A percentile compares a stretch with the other conserved stretches of the same genome.
Conservation (phyloP, 306 rosid genomes). For the Castanea sativa region DNA sequence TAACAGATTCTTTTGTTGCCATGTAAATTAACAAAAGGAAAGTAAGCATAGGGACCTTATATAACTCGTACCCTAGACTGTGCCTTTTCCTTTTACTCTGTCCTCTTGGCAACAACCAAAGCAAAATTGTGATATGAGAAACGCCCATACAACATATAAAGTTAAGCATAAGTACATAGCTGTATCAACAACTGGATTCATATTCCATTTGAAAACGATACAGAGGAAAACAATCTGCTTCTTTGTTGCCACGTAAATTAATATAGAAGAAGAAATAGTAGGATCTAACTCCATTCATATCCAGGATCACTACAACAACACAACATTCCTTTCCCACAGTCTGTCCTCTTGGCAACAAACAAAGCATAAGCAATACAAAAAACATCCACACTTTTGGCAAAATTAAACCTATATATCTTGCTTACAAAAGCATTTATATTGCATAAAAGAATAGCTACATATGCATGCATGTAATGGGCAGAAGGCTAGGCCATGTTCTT, state of each 20-base stretch:
- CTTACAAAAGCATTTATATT: not conserved
- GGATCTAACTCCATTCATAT: not conserved
- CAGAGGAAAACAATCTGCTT: not conserved
- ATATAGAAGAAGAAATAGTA: not conserved
- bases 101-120: not conserved
- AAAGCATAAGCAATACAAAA: not conserved
- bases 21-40: not conserved
- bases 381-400: not conserved
- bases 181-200: not conserved
- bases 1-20: not conserved
- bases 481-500: not conserved
- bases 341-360: slow-evolving; percentile 4
- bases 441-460: not conserved
- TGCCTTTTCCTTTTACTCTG: not conserved
- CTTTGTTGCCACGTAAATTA: slow-evolving; percentile 1
- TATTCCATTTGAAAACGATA: not conserved
- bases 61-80: not conserved
- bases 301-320: not conserved
- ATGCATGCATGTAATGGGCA: not conserved
- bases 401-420: not conserved
- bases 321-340: not conserved
- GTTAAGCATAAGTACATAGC: not conserved
- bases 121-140: not conserved
- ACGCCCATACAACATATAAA: not conserved
- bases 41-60: slow-evolving; percentile 1